A percentile compares a stretch with the other conserved stretches of the same genome.
Evolutionary conservation across 2,329 filamentous ascomycete genomes (phyloP).

Genomic region (Coccinonectria pachysandricola): DNA sequence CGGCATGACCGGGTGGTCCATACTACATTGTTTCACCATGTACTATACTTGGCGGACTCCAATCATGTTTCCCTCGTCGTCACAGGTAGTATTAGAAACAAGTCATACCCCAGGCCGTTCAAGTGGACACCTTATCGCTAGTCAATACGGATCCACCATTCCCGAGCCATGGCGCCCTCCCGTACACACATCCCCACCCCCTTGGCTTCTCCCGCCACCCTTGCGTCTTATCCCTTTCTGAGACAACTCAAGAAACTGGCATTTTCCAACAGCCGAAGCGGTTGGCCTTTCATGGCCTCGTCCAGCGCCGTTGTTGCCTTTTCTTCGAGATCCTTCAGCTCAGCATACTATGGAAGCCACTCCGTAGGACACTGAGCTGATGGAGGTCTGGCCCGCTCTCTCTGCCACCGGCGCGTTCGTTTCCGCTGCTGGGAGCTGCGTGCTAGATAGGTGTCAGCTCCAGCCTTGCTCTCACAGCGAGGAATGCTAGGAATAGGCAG

Average conservation of each 20-base stretch:
- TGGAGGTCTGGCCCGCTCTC: slow-evolving; percentile 5
- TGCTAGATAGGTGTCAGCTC: no score
- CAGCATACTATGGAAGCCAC: no score
- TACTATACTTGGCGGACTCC: no score
- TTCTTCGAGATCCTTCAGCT: slow-evolving; percentile 10
- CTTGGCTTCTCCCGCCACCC: slow-evolving; percentile 17
- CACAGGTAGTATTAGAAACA: no score
- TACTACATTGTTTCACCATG: no score
- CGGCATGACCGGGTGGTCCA: no score
- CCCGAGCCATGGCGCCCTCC: slow-evolving; percentile 14
- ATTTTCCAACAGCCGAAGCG: slow-evolving; percentile 20
- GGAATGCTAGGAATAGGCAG: no score
- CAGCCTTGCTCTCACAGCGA: no score
- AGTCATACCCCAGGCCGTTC: no score
- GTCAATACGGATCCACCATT: slow-evolving; percentile 16
- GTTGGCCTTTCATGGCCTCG: slow-evolving; percentile 1
- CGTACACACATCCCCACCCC: slow-evolving; percentile 11
- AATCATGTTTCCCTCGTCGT: neutral
- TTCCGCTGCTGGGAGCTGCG: no score
- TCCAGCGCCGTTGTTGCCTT: slow-evolving; percentile 6
- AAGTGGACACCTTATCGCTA: no score
- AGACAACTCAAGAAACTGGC: slow-evolving; percentile 20
- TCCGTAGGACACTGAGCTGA: no score
- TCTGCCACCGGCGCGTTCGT: neutral
- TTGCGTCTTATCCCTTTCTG: slow-evolving; percentile 15